phyloP scores from a whole-genome alignment of 805 yeast species.

The Yarrowia sp. region DNA sequence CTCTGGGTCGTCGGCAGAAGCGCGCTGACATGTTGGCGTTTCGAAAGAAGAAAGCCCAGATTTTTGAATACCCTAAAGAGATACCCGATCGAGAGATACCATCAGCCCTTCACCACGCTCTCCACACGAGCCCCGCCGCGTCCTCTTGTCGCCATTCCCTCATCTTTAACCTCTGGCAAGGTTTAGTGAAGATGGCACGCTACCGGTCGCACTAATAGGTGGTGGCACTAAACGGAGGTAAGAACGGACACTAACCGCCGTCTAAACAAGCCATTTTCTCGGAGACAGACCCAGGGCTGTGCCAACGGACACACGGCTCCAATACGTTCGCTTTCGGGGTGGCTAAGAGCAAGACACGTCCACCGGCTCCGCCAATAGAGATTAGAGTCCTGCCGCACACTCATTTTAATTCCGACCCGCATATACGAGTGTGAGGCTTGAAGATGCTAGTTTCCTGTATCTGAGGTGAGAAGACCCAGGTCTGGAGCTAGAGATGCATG shows the following conservation, averaged over 20 bases:
- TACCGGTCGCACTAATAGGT: constrained; percentile 17
- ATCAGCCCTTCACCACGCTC: background rate
- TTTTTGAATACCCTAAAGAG: no score
- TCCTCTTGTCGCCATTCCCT: background rate
- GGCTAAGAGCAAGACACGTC: no score
- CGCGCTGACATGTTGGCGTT: no score
- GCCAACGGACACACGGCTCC: background rate
- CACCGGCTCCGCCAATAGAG: background rate
- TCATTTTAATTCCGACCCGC: constrained; percentile 9
- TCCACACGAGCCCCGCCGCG: background rate
- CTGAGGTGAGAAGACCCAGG: background rate
- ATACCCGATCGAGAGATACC: no score
- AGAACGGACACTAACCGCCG: background rate
- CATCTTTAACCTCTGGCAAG: constrained; percentile 1
- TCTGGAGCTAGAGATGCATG: constrained; percentile 4
- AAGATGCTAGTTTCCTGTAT: no score
- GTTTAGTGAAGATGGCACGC: constrained; percentile 15
- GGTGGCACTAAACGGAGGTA: background rate
- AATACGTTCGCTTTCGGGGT: background rate
- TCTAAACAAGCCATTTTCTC: background rate
- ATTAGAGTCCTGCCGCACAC: background rate
- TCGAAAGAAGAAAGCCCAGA: no score
- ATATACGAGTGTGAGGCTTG: constrained; percentile 8
- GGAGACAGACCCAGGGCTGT: background rate
- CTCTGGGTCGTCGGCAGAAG: no score